A percentile compares a stretch with the other conserved stretches of the same genome.
phyloP scores from a whole-genome alignment of 306 rosid genomes.

The Citrullus amarus region DNA sequence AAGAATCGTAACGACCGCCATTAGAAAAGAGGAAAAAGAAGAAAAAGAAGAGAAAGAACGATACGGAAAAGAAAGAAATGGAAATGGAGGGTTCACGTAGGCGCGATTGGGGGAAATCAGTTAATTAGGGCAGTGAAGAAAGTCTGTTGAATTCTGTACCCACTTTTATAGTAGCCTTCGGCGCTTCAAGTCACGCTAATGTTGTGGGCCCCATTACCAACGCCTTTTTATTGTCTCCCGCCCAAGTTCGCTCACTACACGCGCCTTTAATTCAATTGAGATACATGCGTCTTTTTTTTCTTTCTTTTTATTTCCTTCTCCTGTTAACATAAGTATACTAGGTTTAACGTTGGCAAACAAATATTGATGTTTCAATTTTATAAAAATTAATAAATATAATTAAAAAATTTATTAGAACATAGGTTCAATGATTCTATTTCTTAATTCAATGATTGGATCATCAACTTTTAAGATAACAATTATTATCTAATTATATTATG shows the following conservation, averaged over 20 bases:
- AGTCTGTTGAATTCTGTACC: neutral
- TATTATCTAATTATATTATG: no score
- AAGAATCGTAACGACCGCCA: neutral
- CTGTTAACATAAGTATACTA: no score
- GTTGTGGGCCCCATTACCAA: neutral
- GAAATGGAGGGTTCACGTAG: neutral
- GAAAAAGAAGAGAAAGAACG: neutral
- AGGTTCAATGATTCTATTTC: no score
- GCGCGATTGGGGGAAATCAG: neutral
- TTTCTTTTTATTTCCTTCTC: no score
- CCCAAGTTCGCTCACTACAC: neutral
- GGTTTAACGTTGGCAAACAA: no score
- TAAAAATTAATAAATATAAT: no score
- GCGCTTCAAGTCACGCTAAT: neutral
- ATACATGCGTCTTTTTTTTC: neutral
- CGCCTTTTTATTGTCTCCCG: neutral
- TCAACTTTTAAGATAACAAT: no score
- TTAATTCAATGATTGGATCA: no score
- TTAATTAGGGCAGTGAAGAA: conserved; percentile 1
- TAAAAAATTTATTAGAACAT: no score
- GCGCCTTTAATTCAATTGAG: neutral
- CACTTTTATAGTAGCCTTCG: neutral
- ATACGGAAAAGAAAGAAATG: neutral
- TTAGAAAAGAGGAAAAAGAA: neutral
- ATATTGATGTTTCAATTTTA: no score